A percentile compares a stretch with the other conserved stretches of the same genome.
These are phyloP conservation scores for Ophiostoma ips DNA, from an alignment of 2,329 filamentous ascomycete genomes.

Conservation along the genomic window DNA sequence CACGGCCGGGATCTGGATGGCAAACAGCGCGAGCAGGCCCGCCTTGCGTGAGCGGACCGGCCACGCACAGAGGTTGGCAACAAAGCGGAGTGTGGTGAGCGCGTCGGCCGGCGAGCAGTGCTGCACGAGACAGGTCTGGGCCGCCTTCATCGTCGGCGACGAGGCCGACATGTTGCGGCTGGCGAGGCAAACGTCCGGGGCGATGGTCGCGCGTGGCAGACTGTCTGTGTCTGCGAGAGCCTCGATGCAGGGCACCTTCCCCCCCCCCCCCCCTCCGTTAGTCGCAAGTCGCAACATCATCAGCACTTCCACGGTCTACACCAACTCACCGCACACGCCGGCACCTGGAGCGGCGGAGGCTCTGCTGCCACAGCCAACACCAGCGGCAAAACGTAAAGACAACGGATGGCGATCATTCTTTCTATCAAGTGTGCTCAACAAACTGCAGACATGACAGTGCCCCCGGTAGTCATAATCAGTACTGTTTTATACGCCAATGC, in stretches of 20 bases:
- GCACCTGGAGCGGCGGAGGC: not conserved
- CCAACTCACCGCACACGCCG: not conserved
- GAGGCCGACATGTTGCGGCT: not conserved
- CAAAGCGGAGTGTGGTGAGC: not conserved
- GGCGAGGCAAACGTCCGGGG: not conserved
- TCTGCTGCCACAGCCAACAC: not conserved
- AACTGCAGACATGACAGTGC: no score
- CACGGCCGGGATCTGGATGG: slow-evolving; percentile 23
- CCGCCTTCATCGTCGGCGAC: no score
- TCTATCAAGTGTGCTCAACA: no score
- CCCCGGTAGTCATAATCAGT: no score
- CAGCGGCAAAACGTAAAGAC: not conserved
- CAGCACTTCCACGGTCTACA: not conserved
- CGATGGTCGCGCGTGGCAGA: not conserved
- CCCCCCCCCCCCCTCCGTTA: no score
- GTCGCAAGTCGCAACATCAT: no score
- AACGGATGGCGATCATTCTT: not conserved
- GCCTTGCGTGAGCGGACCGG: slow-evolving; percentile 20
- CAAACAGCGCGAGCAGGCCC: slow-evolving; percentile 22
- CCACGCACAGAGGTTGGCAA: slow-evolving; percentile 16
- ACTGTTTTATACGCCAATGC: no score
- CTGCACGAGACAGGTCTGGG: not conserved
- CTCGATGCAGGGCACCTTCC: not conserved
- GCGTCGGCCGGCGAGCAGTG: slow-evolving; percentile 4
- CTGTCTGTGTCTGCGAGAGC: not conserved